Base-by-base conservation (phyloP, 176 grass and related monocot genomes). In the Chloris gayana region DNA sequence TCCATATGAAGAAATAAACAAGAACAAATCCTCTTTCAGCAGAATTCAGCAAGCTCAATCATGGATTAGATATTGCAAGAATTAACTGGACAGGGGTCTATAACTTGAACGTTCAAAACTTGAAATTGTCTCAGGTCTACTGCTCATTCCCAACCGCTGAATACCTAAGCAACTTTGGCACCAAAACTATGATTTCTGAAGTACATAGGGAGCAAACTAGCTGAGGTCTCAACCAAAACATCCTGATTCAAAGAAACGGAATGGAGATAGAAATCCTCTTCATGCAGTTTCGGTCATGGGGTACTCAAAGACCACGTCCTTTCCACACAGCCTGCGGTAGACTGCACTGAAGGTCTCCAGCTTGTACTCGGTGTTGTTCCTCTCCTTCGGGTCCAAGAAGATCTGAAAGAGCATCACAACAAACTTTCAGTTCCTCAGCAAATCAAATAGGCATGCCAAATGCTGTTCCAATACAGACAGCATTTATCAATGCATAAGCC, bases 361-460 rank as follows among this genome's bases (percentile, higher is more conserved):
- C 73, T 94, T 94, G 70, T 91, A 94, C 33, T 94, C 89, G 0
- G 92, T 94, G 73, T 87, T 94, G 78, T 94, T 94, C 32, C 92
- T 53, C 81, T 94, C 92, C 84, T 94, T 94, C 0, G 89, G 92
- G 63, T 91, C 92, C 76, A 94, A 72, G 47, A 89, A 94, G 42
- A 94, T 94, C 92, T 94, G 79, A n/a, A 27, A 37, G 45, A 63
- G 25, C 31, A 74, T 30, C n/a, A 27, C 21, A 79, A 50, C 26
- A 21, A 6, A 53, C 6, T 27, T 3, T 80, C 37, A 67, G 29
- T 45, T 57, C 1, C 18, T n/a, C 30, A 53, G 10, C 26, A 39
- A 44, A 51, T 73, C 30, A 69, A 6, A 33, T 17, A 31, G 4
- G 41, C 3, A 7, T 41, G n/a, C 32, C 22, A 46, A 14, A 75